Percentiles rank a stretch among this genome's conserved stretches.
Evolutionary conservation across 495 filamentous ascomycete genomes (phyloP).

Genomic region (Trichodelitschia bisporula): DNA sequence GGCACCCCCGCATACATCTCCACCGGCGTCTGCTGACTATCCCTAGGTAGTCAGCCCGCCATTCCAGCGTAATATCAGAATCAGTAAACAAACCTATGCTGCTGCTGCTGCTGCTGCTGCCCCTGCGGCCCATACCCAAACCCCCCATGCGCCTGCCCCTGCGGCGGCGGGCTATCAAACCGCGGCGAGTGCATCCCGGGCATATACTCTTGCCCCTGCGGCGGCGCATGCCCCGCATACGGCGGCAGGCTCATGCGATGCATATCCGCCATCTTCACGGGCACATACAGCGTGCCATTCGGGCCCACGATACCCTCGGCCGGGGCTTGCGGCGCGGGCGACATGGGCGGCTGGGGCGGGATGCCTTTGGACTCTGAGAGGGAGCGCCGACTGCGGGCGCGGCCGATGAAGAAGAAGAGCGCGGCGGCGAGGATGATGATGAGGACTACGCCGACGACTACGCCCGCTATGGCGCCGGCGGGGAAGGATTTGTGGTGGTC

Average conservation of each 20-base stretch:
- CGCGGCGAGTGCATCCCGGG: too few relatives aligned
- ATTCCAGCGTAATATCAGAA: too few relatives aligned
- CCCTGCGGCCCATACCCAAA: too few relatives aligned
- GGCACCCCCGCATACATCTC: too few relatives aligned
- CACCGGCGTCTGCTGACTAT: too few relatives aligned
- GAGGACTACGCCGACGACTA: slow-evolving; percentile 17
- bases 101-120: too few relatives aligned
- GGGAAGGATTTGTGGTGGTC: slow-evolving; percentile 9
- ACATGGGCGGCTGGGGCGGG: neutral
- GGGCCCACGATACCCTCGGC: too few relatives aligned
- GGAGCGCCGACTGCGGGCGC: neutral
- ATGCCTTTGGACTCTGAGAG: neutral
- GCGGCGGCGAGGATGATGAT: slow-evolving; percentile 16
- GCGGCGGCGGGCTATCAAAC: too few relatives aligned
- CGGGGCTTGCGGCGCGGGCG: neutral
- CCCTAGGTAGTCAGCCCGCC: too few relatives aligned
- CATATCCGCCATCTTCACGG: neutral
- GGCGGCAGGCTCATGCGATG: neutral
- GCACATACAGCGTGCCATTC: neutral
- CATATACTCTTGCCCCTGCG: neutral
- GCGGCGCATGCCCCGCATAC: slow-evolving; percentile 1
- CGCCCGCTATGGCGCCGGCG: slow-evolving; percentile 21
- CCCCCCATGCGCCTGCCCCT: too few relatives aligned
- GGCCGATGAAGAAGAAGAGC: slow-evolving; percentile 1
- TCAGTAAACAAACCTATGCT: too few relatives aligned